Evolutionary conservation across 345 rosid species (phyloP).

Genomic region (Gossypium mustelinum): DNA sequence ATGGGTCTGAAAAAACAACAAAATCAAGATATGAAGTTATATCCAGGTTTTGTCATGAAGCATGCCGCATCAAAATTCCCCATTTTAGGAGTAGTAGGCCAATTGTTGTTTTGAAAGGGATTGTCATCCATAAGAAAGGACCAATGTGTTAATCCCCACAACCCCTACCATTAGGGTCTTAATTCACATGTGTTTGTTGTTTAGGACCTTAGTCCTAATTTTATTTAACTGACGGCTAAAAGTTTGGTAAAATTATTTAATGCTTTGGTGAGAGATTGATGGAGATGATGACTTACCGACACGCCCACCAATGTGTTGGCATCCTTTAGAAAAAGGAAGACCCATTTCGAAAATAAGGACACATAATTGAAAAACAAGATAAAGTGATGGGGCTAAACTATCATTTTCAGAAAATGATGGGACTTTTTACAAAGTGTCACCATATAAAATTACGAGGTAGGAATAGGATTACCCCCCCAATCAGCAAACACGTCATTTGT

Average conservation of each 20-base stretch:
- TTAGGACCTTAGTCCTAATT: neutral
- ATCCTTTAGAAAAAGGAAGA: neutral
- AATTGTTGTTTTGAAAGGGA: neutral
- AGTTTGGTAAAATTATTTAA: too few relatives aligned
- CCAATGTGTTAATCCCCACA: neutral
- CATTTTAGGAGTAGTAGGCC: too few relatives aligned
- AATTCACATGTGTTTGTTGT: neutral
- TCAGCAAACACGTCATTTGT: neutral
- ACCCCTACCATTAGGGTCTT: neutral
- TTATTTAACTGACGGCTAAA: too few relatives aligned
- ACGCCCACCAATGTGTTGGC: neutral
- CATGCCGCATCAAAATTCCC: too few relatives aligned
- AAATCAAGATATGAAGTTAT: too few relatives aligned
- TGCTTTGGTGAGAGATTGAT: too few relatives aligned
- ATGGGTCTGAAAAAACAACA: too few relatives aligned
- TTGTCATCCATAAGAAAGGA: neutral
- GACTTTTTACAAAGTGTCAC: constrained; percentile 1
- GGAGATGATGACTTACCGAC: neutral
- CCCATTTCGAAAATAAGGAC: neutral
- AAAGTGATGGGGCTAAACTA: constrained; percentile 13
- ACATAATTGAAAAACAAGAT: neutral
- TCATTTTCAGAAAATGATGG: constrained; percentile 26
- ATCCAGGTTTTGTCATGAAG: too few relatives aligned
- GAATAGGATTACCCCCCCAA: constrained; percentile 6
- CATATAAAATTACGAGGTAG: constrained; percentile 5